A percentile compares a stretch with the other conserved stretches of the same genome.
phyloP scores from a whole-genome alignment of 2,329 filamentous ascomycete genomes.

The Aureobasidium sp. region DNA sequence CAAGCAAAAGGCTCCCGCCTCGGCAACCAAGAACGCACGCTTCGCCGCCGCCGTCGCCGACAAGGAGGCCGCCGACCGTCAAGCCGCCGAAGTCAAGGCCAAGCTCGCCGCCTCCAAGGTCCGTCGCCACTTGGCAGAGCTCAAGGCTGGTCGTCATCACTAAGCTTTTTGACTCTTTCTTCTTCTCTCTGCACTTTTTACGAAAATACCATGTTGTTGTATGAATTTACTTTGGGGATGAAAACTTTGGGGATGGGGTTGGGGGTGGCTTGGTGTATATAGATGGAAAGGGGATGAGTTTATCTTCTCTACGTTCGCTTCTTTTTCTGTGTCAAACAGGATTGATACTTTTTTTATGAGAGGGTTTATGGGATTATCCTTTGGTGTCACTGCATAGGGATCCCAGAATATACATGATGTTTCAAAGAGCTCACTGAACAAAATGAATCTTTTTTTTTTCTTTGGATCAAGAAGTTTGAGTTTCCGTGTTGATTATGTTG shows the following conservation, averaged over 20 bases:
- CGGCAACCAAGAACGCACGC: background rate
- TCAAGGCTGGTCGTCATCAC: constrained; percentile 12
- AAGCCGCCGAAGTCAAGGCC: constrained; percentile 11
- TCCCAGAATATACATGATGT: background rate
- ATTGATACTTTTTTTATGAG: background rate
- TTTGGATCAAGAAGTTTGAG: background rate
- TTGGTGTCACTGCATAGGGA: background rate
- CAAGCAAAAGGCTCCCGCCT: constrained; percentile 2
- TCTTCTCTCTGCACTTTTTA: background rate
- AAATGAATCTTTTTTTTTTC: background rate
- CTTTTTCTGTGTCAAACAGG: background rate
- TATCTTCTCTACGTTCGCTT: background rate
- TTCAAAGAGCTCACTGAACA: too few species aligned
- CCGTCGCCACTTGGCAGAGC: background rate
- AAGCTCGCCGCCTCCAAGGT: constrained; percentile 6
- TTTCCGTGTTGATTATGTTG: background rate
- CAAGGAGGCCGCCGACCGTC: background rate
- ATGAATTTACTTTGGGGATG: background rate
- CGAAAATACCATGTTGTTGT: background rate
- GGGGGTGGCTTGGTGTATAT: background rate
- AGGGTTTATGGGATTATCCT: background rate
- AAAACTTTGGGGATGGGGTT: background rate
- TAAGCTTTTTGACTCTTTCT: background rate
- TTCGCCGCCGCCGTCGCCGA: constrained; percentile 1
- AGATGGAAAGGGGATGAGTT: background rate